Evolutionary conservation across 177 flowering plant genomes (phyloP).

Genomic region (Vitis hybrid): DNA sequence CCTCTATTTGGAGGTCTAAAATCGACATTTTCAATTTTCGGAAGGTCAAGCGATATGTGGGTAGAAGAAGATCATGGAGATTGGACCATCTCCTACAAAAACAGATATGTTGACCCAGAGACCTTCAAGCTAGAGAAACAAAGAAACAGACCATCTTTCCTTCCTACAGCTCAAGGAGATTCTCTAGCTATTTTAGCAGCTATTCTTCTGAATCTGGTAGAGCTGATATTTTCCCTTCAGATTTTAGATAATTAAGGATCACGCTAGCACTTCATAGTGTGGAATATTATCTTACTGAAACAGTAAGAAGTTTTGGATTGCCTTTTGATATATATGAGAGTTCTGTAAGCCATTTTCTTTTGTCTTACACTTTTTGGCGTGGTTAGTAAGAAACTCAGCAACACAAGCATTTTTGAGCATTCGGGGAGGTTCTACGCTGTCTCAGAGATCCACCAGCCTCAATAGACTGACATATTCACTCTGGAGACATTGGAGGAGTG

Average conservation of each 20-base stretch:
- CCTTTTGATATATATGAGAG: too few relatives aligned
- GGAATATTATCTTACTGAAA: too few relatives aligned
- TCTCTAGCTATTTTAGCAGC: conserved; percentile 36
- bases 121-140: conserved; percentile 40
- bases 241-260: too few relatives aligned
- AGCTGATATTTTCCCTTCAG: background rate
- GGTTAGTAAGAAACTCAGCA: conserved; percentile 40
- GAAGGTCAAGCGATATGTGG: conserved; percentile 47
- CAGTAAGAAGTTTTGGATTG: too few relatives aligned
- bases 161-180: conserved; percentile 55
- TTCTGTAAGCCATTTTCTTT: too few relatives aligned
- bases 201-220: conserved; percentile 9
- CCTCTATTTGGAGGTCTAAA: conserved; percentile 54
- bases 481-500: conserved; percentile 20
- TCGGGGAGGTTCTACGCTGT: conserved; percentile 39
- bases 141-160: conserved; percentile 37
- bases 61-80: conserved; percentile 48
- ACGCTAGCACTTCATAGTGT: too few relatives aligned
- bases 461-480: conserved; percentile 40
- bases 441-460: conserved; percentile 53
- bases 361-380: conserved; percentile 23
- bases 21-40: conserved; percentile 43
- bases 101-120: conserved; percentile 41
- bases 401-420: conserved; percentile 54
- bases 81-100: conserved; percentile 45